Conservation (phyloP, 2,329 filamentous ascomycete genomes). For the Zymoseptoria ardabiliae region DNA sequence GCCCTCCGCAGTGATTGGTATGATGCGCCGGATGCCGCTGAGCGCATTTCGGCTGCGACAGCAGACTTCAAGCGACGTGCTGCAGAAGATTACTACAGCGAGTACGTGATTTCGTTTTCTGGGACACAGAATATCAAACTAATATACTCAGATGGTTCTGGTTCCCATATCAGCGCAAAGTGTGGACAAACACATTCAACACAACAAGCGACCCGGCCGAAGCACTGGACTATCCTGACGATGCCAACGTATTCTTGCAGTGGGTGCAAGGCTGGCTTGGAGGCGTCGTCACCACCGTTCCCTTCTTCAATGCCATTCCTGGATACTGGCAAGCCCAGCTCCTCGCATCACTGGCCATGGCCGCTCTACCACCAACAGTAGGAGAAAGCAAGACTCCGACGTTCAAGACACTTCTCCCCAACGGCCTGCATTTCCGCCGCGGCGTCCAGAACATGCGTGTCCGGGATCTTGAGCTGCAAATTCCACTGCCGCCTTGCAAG, state of each 20-base stretch:
- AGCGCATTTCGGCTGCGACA: background rate
- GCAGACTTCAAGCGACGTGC: slow-evolving; percentile 35
- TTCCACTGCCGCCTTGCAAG: slow-evolving; percentile 32
- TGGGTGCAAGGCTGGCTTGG: background rate
- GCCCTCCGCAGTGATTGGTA: slow-evolving; percentile 24
- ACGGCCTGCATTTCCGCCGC: slow-evolving; percentile 8
- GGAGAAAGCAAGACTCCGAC: background rate
- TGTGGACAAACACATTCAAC: slow-evolving; percentile 27
- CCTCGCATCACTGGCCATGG: background rate
- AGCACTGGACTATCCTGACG: slow-evolving; percentile 5
- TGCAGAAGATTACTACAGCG: slow-evolving; percentile 38
- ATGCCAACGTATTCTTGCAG: background rate
- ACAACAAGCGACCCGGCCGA: slow-evolving; percentile 23
- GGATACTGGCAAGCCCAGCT: background rate
- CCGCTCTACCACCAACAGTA: background rate
- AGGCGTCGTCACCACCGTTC: background rate
- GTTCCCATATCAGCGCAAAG: slow-evolving; percentile 35
- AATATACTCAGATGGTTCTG: slow-evolving; percentile 36
- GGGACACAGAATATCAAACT: background rate
- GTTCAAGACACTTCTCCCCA: background rate
- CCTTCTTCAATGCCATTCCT: background rate
- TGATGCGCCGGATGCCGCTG: background rate
- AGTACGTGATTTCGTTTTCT: slow-evolving; percentile 12
- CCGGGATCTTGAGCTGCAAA: slow-evolving; percentile 8
- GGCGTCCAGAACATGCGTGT: slow-evolving; percentile 10